Base-by-base conservation (phyloP, 768 basidiomycete species). In the Leccinum fibrillosum region DNA sequence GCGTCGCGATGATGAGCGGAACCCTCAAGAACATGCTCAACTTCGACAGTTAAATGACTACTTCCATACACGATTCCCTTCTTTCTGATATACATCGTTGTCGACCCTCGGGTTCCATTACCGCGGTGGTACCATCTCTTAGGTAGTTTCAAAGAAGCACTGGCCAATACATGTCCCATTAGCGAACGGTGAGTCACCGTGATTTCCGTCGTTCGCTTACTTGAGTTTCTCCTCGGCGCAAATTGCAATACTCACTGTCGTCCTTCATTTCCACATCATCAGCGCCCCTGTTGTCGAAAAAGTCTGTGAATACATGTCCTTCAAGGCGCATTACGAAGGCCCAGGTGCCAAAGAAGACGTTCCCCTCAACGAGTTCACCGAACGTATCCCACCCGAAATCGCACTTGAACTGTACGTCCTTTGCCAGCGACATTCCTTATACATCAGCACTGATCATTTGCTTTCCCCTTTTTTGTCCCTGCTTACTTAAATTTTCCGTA, bases 261-360 rank as follows among this genome's bases (percentile, higher is more conserved):
- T 4, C 10, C 1, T 19, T 52, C 49, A 23, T 54, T 58, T 57
- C 48, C 53, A 30, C 39, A 5, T 30, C 9, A 5, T 1, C 61
- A 86, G 85, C 30, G 85, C 79, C 9, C 81, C 88, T 25, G 86
- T 96, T 35, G 83, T 92, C 2, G 91, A 94, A 74, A 94, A 92
- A 68, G 78, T 96, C 53, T 80, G 92, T 44, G 94, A 98, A 72
- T 97, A 93, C 69, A 90, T 96, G 76, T 77, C 83, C 32, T 94
- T 89, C 79, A 94, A 90, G 74, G 77, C 85, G 1, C 80, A 92
- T 59, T 93, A 92, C 68, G 85, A 88, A 60, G 80, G 81, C n/a
- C 77, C 76, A 2, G 83, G 81, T 1, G 75, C 83, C 7, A 91
- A 86, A 62, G 92, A 94, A 64, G 90, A 93, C 51, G 76, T 90